These are phyloP conservation scores for Rhododendron williamsianum DNA, from an alignment of 148 eudicot species.

Conservation along the genomic window DNA sequence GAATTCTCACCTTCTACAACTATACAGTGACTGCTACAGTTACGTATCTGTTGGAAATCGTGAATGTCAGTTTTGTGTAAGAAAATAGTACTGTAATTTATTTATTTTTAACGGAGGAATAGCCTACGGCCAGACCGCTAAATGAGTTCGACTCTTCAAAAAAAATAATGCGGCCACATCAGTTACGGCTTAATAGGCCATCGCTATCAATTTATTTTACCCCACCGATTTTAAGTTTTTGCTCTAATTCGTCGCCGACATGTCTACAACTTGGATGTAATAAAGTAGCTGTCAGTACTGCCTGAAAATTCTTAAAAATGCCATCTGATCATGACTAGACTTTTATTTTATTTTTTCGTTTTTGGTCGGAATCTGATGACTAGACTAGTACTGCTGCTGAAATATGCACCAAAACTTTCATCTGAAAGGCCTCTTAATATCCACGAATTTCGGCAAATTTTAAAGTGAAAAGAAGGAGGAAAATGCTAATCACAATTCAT, in stretches of 20 bases:
- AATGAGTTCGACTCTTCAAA: no score
- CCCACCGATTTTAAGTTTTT: background rate
- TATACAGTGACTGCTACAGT: background rate
- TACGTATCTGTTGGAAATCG: background rate
- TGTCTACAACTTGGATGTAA: conserved; percentile 17
- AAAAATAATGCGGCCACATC: no score
- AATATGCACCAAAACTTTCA: conserved; percentile 1
- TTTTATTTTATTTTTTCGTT: no score
- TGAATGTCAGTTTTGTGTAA: background rate
- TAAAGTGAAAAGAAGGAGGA: no score
- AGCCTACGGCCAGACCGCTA: no score
- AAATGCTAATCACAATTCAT: background rate
- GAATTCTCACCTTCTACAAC: background rate
- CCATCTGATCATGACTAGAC: background rate
- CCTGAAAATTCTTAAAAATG: background rate
- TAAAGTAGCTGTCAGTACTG: conserved; percentile 15
- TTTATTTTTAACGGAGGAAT: no score
- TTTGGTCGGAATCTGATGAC: background rate
- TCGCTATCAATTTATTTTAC: conserved; percentile 5
- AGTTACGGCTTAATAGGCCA: no score
- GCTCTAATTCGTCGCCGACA: conserved; percentile 14
- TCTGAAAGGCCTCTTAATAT: background rate
- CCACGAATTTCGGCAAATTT: no score
- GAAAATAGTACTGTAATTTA: no score
- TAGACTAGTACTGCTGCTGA: background rate